These are phyloP conservation scores for Arbutus unedo DNA, from an alignment of 148 eudicot species.

Conservation along the genomic window DNA sequence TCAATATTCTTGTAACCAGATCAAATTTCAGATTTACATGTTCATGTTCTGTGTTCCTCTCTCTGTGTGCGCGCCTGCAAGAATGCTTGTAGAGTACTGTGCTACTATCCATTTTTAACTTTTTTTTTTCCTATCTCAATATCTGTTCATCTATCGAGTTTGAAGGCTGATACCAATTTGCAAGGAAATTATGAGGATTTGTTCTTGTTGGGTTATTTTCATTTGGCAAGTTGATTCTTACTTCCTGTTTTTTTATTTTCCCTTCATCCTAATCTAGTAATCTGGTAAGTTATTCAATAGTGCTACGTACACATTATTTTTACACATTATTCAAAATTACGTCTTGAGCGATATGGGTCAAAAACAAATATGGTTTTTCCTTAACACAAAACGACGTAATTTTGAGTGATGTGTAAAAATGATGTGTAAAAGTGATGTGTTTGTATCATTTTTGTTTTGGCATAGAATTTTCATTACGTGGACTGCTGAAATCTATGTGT, in stretches of 20 bases:
- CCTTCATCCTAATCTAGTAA: background rate
- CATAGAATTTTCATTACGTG: background rate
- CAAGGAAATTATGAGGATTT: background rate
- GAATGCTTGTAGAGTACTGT: background rate
- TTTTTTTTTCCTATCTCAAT: background rate
- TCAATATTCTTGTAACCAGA: conserved; percentile 58
- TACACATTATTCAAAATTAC: no score
- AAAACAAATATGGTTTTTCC: no score
- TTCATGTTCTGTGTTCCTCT: conserved; percentile 14
- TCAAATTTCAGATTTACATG: conserved; percentile 16
- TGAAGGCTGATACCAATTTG: no score
- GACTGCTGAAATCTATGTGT: background rate
- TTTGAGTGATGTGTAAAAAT: no score
- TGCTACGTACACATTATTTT: no score
- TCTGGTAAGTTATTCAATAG: no score
- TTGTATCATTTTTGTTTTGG: no score
- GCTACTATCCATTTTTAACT: background rate
- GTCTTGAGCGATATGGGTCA: no score
- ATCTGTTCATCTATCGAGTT: background rate
- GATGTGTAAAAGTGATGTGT: no score
- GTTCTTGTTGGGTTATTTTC: background rate
- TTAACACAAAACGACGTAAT: no score
- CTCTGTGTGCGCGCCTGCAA: background rate
- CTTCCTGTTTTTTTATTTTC: background rate
- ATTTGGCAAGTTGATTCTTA: background rate